Conservation (phyloP, 1,284 basidiomycete species). For the Malassezia brasiliensis region DNA sequence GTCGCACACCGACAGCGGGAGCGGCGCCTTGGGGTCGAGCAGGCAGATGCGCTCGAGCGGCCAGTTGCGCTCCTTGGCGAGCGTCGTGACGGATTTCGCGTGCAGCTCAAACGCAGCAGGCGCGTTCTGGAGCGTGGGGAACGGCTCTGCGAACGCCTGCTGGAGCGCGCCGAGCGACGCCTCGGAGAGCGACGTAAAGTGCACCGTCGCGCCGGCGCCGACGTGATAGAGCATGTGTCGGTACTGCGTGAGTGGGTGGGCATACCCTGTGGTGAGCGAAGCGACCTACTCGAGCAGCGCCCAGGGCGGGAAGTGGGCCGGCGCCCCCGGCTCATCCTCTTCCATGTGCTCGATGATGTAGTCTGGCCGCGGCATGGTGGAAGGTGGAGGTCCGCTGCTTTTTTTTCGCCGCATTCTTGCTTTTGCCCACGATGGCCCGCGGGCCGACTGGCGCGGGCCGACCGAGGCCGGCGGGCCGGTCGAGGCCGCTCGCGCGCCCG, state of each 20-base stretch:
- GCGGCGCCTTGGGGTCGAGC: slow-evolving; percentile 38
- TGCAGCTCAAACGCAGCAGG: slow-evolving; percentile 57
- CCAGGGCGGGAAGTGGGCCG: slow-evolving; percentile 39
- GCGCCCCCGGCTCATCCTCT: slow-evolving; percentile 39
- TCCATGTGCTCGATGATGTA: slow-evolving; percentile 49
- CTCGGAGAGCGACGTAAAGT: slow-evolving; percentile 73
- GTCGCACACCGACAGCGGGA: slow-evolving; percentile 27
- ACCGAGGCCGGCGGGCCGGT: too few relatives aligned
- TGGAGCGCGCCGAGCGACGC: slow-evolving; percentile 60
- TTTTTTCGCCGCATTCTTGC: not conserved
- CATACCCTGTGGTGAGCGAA: not conserved
- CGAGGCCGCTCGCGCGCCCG: too few relatives aligned
- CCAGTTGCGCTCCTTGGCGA: slow-evolving; percentile 56
- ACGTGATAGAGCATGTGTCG: slow-evolving; percentile 77
- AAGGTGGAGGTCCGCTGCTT: slow-evolving; percentile 1
- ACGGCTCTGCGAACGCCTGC: slow-evolving; percentile 45
- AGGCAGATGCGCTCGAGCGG: slow-evolving; percentile 50
- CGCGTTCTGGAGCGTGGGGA: slow-evolving; percentile 14
- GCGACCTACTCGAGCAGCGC: slow-evolving; percentile 37
- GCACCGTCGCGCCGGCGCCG: slow-evolving; percentile 58
- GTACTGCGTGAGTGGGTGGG: slow-evolving; percentile 42
- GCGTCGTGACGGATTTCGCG: slow-evolving; percentile 58
- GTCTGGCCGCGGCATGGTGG: slow-evolving; percentile 24
- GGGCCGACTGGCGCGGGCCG: not conserved
- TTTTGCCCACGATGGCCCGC: too few relatives aligned